These are phyloP conservation scores for Sideroxylon spinosum DNA, from an alignment of 179 eudicot species.

Conservation along the genomic window DNA sequence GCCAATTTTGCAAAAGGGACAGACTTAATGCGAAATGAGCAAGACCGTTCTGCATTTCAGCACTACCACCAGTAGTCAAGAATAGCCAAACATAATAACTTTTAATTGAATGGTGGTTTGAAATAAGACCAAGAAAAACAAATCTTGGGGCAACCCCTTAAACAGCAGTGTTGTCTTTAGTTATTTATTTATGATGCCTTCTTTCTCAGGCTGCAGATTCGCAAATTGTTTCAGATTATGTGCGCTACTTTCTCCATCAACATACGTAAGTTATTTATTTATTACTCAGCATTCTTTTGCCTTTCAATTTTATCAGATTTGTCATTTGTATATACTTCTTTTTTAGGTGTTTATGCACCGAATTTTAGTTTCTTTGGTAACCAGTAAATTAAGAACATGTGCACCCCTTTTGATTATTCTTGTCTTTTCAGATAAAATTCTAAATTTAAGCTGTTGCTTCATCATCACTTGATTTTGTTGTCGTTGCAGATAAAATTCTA, in stretches of 20 bases:
- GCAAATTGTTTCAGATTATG: constrained; percentile 91
- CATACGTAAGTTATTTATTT: constrained; percentile 68
- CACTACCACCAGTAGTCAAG: neutral
- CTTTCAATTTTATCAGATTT: neutral
- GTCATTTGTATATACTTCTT: neutral
- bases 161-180: too few relatives aligned
- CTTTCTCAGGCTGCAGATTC: constrained; percentile 92
- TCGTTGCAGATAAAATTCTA: neutral
- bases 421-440: too few relatives aligned
- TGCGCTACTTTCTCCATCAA: constrained; percentile 88
- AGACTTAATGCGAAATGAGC: too few relatives aligned
- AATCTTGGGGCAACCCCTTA: too few relatives aligned
- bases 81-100: neutral
- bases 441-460: too few relatives aligned
- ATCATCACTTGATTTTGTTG: neutral
- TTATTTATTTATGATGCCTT: neutral
- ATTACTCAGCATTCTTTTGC: neutral
- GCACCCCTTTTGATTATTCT: too few relatives aligned
- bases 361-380: neutral
- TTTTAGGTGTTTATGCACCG: neutral
- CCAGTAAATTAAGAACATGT: neutral
- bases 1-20: too few relatives aligned
- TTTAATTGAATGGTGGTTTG: neutral
- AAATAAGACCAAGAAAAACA: neutral
- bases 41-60: too few relatives aligned